Base-by-base conservation (phyloP, 2,329 filamentous ascomycete species). In the Acephala macrosclerotiorum region DNA sequence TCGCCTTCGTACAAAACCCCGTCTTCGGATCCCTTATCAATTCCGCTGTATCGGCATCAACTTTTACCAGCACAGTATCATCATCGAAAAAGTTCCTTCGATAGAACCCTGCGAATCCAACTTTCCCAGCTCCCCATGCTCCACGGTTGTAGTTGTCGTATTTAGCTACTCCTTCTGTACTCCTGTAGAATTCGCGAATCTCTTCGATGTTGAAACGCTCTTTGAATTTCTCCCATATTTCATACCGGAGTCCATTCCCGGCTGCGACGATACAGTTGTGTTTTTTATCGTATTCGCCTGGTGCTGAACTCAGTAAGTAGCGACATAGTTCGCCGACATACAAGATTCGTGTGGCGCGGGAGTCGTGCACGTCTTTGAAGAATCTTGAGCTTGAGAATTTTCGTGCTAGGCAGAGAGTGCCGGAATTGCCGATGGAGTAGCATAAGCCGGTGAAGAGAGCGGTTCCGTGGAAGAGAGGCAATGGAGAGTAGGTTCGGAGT, bases 241-340 rank as follows among this genome's bases (percentile, higher is more conserved):
- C 82, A 0, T 74, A 77, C 1, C 82, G 77, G 11, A 85, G 70
- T 0, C 83, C 83, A 59, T 84, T 85, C 0, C 83, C 83, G n/a
- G 72, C 71, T 2, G 80, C 81, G 0, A 81, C 77, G 25, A 80
- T 80, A 64, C 80, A 80, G 3, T 76, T 73, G 69, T 85, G 83
- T 22, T 77, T 73, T 14, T 74, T 73, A 66, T 84, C 83, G 29
- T 81, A 81, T 0, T 79, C 79, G 0, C 79, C 79, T 0, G 80
- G 77, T 0, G 81, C 79, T 0, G 79, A 77, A 22, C 79, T 76
- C 11, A 84, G 74, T 1, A 85, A 77, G 65, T 84, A 85, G 7
- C 83, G 77, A 64, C 80, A 83, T 6, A 83, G 72, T 70, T 85
- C 83, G 35, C 83, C 83, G 20, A 85, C 82, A 64, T 80, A 83